Evolutionary conservation across 176 grass and related monocot genomes (phyloP), one percentile per base, ranked within the genome.

Genomic region (Lolium rigidum): DNA sequence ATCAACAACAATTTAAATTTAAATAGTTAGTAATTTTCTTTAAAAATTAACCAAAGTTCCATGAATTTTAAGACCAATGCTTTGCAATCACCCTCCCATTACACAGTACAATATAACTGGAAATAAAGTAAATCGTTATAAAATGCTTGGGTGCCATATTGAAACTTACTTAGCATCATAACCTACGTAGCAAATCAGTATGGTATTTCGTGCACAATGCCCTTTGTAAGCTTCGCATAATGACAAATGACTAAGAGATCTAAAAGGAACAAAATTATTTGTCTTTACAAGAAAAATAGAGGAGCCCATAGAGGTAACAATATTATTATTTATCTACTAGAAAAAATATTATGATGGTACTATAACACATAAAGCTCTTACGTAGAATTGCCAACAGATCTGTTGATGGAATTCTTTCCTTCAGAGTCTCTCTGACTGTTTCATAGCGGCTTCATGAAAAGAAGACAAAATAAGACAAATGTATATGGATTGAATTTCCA

Each of bases 401-500:
- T 73, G 86, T 86, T 56, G 97, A 93, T 43, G 73, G 38, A 62
- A 99, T 76, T 91, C 90, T 96, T 94, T 86, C 86, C 89, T 88
- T 94, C 80, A 96, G 56, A 69, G 83, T 85, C 80, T 83, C 89
- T 88, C 80, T 84, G 46, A 91, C 82, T 51, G 62, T 80, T 93
- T 91, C 94, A 91, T 99, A 99, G 64, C 94, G 86, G 88, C 97
- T 99, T 94, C 85, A 92, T 74, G 57, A 68, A 93, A 83, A 84
- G 52, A 11, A 74, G 50, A 14, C 64, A 79, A 50, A 38, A 17
- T 52, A 88, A 75, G 76, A 84, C 44, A 38, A 58, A 72, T 67
- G 28, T 46, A 75, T 25, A 61, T 47, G 51, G 54, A 22, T 13
- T 88, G 71, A 88, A 85, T 82, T 78, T 87, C 10, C 6, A 71